These are phyloP conservation scores for Santalum album DNA, from an alignment of 164 flowering plant genomes.

Conservation along the genomic window DNA sequence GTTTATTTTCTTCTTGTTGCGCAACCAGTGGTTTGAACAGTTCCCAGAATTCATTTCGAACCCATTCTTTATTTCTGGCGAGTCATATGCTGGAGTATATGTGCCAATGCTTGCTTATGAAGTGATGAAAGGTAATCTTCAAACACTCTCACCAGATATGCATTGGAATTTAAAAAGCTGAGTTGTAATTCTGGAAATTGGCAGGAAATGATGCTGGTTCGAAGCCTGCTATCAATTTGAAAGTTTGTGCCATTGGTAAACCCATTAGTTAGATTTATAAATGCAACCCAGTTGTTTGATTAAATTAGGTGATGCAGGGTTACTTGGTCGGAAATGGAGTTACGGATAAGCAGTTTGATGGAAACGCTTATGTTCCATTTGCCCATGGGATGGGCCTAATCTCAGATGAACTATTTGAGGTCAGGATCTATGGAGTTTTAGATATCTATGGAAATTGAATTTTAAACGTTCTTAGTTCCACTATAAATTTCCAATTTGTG, in stretches of 20 bases:
- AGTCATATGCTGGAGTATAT: slow-evolving; percentile 93
- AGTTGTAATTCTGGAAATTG: slow-evolving; percentile 6
- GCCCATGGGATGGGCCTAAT: slow-evolving; percentile 94
- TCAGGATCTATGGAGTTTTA: slow-evolving; percentile 15
- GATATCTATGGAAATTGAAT: too few species aligned
- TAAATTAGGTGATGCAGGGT: slow-evolving; percentile 37
- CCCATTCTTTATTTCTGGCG: slow-evolving; percentile 79
- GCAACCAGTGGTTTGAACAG: slow-evolving; percentile 67
- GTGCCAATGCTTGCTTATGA: slow-evolving; percentile 87
- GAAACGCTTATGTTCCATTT: slow-evolving; percentile 86
- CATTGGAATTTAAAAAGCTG: neutral
- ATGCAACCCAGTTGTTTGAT: neutral
- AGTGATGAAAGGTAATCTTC: slow-evolving; percentile 54
- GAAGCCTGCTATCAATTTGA: slow-evolving; percentile 63
- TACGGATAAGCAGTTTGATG: slow-evolving; percentile 57
- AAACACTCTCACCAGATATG: neutral
- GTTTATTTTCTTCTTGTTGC: slow-evolving; percentile 1
- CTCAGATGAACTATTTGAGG: slow-evolving; percentile 63
- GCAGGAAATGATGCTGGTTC: slow-evolving; percentile 57
- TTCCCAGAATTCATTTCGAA: slow-evolving; percentile 66
- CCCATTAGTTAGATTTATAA: neutral
- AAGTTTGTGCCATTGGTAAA: slow-evolving; percentile 30
- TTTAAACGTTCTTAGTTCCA: too few species aligned
- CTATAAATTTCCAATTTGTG: too few species aligned
- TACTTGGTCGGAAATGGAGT: slow-evolving; percentile 89